Evolutionary conservation across 78 protist genomes (phyloP).

Genomic region (Dictyostelium firmibasis): DNA sequence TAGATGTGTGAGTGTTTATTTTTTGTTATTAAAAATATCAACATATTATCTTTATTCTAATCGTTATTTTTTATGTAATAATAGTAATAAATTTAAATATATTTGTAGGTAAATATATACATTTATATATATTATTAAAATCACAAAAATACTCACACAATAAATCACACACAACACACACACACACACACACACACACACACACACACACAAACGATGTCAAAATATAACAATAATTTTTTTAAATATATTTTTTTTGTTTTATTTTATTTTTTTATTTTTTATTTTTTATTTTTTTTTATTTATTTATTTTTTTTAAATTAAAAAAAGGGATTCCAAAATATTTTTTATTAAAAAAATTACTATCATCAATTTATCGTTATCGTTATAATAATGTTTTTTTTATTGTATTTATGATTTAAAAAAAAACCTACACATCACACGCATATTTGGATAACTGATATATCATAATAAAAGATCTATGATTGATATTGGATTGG

Average conservation of each 20-base stretch:
- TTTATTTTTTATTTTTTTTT: too few relatives aligned
- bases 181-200: neutral
- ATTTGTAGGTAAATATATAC: too few relatives aligned
- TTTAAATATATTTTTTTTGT: too few relatives aligned
- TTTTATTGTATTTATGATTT: neutral
- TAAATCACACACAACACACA: too few relatives aligned
- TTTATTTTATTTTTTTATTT: too few relatives aligned
- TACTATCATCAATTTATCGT: neutral
- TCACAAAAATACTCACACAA: neutral
- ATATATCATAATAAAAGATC: neutral
- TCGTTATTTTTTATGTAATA: neutral
- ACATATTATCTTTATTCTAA: neutral
- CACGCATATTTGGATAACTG: neutral
- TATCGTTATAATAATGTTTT: neutral
- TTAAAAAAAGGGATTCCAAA: too few relatives aligned
- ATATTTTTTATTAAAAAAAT: too few relatives aligned
- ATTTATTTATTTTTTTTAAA: too few relatives aligned
- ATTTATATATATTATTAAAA: too few relatives aligned
- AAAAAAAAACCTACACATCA: neutral
- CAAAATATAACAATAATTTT: neutral
- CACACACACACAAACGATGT: neutral
- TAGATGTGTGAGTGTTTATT: neutral
- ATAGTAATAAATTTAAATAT: too few relatives aligned
- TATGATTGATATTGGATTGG: neutral
- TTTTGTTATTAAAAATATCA: too few relatives aligned